Evolutionary conservation across 2,329 filamentous ascomycete species (phyloP), one percentile per base, ranked within the genome.

Genomic region (Exophiala sp.): DNA sequence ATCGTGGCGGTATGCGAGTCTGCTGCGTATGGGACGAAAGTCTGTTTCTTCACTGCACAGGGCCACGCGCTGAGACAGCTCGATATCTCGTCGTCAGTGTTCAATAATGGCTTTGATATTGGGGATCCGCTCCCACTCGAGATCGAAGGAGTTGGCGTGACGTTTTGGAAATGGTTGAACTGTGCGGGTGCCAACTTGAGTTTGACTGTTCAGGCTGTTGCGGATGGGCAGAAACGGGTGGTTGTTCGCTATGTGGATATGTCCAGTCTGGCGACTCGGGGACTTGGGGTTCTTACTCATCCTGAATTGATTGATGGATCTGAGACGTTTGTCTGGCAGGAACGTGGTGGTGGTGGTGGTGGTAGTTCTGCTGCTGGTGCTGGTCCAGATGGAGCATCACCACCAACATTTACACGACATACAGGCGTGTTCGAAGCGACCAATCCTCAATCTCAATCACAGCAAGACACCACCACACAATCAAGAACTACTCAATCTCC

Each of bases 21-120:
- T 9, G 29, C 57, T 3, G 35, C 50, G 11, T 53, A 57, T 45
- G 58, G 58, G 23, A 38, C 45, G 8, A 55, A 45, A 22, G 46
- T 60, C 10, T 46, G 30, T n/a, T 60, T 60, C 46, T 55, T 54
- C 47, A 57, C 58, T 10, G 54, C 52, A 4, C 45, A 58, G 19
- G 58, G 58, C 11, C 58, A 60, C 29, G 24, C 48, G 13, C 46
- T 60, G 35, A 58, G 41, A 24, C 54, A 57, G 18, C 43, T 57
- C n/a, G 50, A 58, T 27, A 55, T 60, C 37, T 32, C 43, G 14
- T 35, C 48, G 9, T 27, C 39, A 3, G 44, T 23, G 21, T 52
- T 55, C 30, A 27, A 27, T 8, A 24, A n/a, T 23, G 27, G 21
- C 23, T 11, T 47, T 9, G 29, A 44, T n/a, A 34, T 2, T n/a